Base-by-base conservation (phyloP, 108 stramenopile genomes). In the Nannochloropsis granulata region DNA sequence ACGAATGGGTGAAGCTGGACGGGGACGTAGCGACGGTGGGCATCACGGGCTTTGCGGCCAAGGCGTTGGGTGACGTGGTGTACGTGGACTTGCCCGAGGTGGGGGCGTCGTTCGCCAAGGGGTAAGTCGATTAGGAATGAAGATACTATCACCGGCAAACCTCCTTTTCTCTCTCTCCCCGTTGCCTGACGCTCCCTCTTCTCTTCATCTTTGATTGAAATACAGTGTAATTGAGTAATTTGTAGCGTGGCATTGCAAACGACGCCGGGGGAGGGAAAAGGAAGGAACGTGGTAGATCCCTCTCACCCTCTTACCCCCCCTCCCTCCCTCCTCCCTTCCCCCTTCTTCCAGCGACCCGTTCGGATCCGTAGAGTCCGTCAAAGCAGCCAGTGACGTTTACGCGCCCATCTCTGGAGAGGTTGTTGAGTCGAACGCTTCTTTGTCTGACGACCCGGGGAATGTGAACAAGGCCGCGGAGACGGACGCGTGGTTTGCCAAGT, bases 311-410 rank as follows among this genome's bases (percentile, higher is more conserved):
- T 71, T n/a, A n/a, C 23, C 80, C 80, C 10, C 80, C 80, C 80
- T 34, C 43, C 82, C 12, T 34, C 82, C 43, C 13, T 44, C n/a
- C 79, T 24, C 23, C n/a, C 12, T 25, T 21, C 44, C 42, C 23
- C 25, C 24, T 44, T 25, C 12, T n/a, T 12, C 21, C 80, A 90
- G 90, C 44, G 90, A 88, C 25, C 86, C 92, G 45, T 96, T 98
- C 90, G 97, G 95, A 45, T 92, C 93, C 45, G 98, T 99, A 43
- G 99, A 98, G 90, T 98, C 98, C n/a, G 99, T 99, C 83, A 99
- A 99, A 93, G 98, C 98, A 14, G 97, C 99, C 13, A 94, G 93
- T 13, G 99, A 99, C 83, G 98, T 99, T 81, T 92, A 92, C 86
- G 82, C 78, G 24, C 88, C 88, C 13, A 84, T 82, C 24, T 21